Evolutionary conservation across 2,329 filamentous ascomycete genomes (phyloP).

Genomic region (Cryphonectria parasitica): DNA sequence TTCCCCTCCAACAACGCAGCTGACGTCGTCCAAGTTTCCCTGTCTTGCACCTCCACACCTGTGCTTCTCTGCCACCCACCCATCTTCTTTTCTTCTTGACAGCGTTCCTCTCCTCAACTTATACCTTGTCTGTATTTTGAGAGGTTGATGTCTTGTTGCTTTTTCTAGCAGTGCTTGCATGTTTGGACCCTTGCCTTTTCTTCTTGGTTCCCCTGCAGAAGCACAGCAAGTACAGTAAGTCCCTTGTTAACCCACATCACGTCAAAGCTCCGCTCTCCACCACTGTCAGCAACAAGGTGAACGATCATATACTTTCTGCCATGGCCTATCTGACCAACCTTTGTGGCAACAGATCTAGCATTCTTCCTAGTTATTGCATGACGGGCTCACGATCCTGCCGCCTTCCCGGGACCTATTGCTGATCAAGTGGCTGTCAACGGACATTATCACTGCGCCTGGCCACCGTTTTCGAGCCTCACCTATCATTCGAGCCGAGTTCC

Average conservation of each 20-base stretch:
- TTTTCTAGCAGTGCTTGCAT: not conserved
- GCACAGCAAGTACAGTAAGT: not conserved
- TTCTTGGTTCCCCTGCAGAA: not conserved
- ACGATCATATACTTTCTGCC: not conserved
- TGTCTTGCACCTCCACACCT: constrained; percentile 3
- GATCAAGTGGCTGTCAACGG: not conserved
- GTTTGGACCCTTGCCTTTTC: not conserved
- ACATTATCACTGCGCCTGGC: not conserved
- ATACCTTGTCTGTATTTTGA: constrained; percentile 1
- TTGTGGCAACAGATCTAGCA: not conserved
- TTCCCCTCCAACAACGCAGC: constrained; percentile 3
- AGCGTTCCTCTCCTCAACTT: constrained; percentile 10
- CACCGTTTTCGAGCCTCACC: not conserved
- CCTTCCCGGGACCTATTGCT: not conserved
- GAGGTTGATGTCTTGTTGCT: not conserved
- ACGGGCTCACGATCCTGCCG: not conserved
- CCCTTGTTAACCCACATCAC: not conserved
- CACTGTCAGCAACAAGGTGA: too few relatives aligned
- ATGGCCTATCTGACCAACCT: not conserved
- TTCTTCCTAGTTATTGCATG: constrained; percentile 1
- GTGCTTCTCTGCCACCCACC: not conserved
- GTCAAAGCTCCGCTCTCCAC: not conserved
- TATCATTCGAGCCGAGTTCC: constrained; percentile 13
- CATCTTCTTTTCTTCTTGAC: constrained; percentile 13
- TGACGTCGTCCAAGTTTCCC: constrained; percentile 16